These are phyloP conservation scores for Mortierella sp. DNA, from an alignment of 371 early-diverging fungal genomes.

Conservation along the genomic window DNA sequence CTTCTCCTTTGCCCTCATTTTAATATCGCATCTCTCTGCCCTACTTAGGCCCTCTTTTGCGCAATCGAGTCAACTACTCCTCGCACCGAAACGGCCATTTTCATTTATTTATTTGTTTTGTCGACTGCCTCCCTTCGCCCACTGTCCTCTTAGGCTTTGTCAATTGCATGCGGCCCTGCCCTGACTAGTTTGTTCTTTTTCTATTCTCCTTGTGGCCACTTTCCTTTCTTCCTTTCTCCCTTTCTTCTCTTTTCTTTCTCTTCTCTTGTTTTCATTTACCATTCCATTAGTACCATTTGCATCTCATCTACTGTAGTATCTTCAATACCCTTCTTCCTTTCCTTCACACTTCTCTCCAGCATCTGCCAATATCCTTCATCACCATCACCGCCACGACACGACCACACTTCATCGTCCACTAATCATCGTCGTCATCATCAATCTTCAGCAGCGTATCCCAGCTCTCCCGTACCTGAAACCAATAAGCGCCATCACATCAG, in stretches of 20 bases:
- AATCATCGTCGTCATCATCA: no score
- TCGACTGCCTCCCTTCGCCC: background rate
- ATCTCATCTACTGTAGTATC: constrained; percentile 50
- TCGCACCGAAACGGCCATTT: background rate
- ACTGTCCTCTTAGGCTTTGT: background rate
- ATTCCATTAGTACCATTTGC: constrained; percentile 23
- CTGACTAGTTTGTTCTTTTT: background rate
- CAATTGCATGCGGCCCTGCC: background rate
- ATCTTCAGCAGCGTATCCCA: background rate
- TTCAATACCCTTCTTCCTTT: constrained; percentile 31
- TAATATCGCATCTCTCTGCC: background rate
- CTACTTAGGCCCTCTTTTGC: background rate
- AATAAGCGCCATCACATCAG: background rate
- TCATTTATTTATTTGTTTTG: background rate
- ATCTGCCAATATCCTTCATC: background rate
- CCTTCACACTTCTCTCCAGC: background rate
- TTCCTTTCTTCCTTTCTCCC: background rate
- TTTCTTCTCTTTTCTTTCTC: background rate
- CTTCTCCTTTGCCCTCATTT: constrained; percentile 15
- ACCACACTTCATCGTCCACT: background rate
- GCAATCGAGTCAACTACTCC: background rate
- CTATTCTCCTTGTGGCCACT: background rate
- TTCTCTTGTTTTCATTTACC: constrained; percentile 28
- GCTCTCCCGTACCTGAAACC: background rate
- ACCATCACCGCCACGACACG: background rate